Conservation (phyloP, 352 stramenopile genomes). For the Pythium guiyangense region DNA sequence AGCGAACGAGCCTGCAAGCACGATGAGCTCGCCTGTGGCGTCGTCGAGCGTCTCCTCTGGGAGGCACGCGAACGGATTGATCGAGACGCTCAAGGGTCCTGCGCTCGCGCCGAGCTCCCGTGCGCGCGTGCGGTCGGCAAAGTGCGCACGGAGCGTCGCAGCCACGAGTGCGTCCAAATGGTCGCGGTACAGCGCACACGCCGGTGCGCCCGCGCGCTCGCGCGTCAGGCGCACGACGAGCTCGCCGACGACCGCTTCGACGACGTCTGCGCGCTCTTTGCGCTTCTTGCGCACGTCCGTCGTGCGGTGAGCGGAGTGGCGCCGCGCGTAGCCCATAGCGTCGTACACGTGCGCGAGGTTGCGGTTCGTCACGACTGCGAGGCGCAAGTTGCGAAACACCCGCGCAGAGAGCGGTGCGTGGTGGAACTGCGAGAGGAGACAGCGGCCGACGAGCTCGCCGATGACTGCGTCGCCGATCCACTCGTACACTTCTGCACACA, state of each 20-base stretch:
- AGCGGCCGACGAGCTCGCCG: conserved; percentile 62
- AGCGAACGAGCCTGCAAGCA: conserved; percentile 31
- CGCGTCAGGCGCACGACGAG: conserved; percentile 47
- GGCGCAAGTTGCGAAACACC: conserved; percentile 61
- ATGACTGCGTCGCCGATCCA: conserved; percentile 76
- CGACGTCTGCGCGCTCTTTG: conserved; percentile 64
- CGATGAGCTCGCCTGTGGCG: conserved; percentile 42
- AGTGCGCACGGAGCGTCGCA: conserved; percentile 56
- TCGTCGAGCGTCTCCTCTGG: conserved; percentile 58
- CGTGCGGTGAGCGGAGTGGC: conserved; percentile 7
- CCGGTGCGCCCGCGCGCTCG: conserved; percentile 16
- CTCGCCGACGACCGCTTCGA: conserved; percentile 64
- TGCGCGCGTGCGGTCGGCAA: conserved; percentile 30
- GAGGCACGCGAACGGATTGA: conserved; percentile 63
- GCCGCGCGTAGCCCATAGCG: conserved; percentile 49
- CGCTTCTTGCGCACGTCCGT: conserved; percentile 20
- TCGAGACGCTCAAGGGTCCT: conserved; percentile 36
- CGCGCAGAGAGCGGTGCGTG: conserved; percentile 42
- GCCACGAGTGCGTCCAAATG: conserved; percentile 55
- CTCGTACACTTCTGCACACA: conserved; percentile 58
- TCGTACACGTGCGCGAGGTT: conserved; percentile 68
- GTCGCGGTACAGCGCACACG: conserved; percentile 21
- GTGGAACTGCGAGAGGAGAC: conserved; percentile 63
- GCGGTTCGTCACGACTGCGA: conserved; percentile 62
- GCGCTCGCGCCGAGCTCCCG: conserved; percentile 20